phyloP scores from a whole-genome alignment of 306 rosid genomes.

The Pterocarpus macrocarpus region DNA sequence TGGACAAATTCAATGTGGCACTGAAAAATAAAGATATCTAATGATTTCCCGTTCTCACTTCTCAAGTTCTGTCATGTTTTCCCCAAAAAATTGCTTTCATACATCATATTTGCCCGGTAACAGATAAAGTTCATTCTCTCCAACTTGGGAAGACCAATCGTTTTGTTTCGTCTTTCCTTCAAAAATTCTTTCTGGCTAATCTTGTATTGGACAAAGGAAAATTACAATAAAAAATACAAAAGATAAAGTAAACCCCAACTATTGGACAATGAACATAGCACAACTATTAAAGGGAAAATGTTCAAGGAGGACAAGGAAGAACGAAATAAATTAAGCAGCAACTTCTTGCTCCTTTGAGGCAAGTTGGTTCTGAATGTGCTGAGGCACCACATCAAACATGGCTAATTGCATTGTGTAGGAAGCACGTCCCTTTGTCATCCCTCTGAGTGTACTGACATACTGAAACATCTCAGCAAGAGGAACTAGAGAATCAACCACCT shows the following conservation, averaged over 20 bases:
- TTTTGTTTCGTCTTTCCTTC: not conserved
- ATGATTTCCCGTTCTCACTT: not conserved
- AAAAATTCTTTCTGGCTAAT: constrained; percentile 30
- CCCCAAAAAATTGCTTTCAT: not conserved
- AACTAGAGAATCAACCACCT: constrained; percentile 91
- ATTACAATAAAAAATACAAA: not conserved
- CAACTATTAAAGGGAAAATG: constrained; percentile 34
- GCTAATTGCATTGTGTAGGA: constrained; percentile 94
- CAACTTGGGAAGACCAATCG: constrained; percentile 16
- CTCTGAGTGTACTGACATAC: constrained; percentile 90
- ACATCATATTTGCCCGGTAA: not conserved
- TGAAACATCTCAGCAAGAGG: constrained; percentile 99
- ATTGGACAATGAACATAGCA: constrained; percentile 36
- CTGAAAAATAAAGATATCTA: not conserved
- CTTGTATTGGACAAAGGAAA: constrained; percentile 43
- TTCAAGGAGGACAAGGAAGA: constrained; percentile 31
- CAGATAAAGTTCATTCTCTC: constrained; percentile 23
- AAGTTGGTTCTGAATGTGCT: constrained; percentile 91
- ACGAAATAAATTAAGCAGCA: constrained; percentile 64
- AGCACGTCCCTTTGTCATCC: constrained; percentile 99
- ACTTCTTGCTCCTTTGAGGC: constrained; percentile 88
- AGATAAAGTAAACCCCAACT: constrained; percentile 4
- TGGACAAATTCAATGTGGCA: not conserved
- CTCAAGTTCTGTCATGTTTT: not conserved
- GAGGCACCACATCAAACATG: constrained; percentile 93